Evolutionary conservation across 495 filamentous ascomycete species (phyloP), one percentile per base, ranked within the genome.

Genomic region (Penicillium lagena): DNA sequence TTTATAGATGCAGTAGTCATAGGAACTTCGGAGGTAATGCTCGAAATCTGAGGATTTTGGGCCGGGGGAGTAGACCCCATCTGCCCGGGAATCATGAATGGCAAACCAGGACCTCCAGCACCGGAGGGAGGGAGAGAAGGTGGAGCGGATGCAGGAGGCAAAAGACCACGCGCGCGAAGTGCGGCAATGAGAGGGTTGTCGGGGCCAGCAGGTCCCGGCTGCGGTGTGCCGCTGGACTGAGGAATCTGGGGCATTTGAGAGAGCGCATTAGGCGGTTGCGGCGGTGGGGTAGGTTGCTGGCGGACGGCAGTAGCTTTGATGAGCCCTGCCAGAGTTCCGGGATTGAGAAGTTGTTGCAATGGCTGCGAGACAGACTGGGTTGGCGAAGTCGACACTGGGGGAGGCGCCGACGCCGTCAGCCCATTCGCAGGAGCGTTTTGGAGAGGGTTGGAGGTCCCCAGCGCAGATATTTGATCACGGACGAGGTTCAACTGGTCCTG

Each of bases 401-500:
- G 46, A 37, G 68, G 49, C n/a, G 56, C 48, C 28, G 59, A 56
- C 22, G 52, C 29, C 33, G 47, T 36, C 15, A 62, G 54, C 29
- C 57, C 46, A 50, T 31, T 54, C 35, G 59, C 46, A 30, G 46
- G 39, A 42, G 60, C 31, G 31, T 51, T 44, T 35, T 58, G 52
- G 37, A 22, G 22, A 22, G 58, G 15, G 36, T 36, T 40, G 34
- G 57, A 37, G 10, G 58, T 45, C 13, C 76, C 74, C 53, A 95
- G 76, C 51, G 80, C 77, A 52, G 81, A 75, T 52, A 96, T 79
- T 73, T 89, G 84, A 54, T 88, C 80, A 60, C 82, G 81, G 54
- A 95, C 81, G 58, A 83, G 73, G 62, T 80, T 81, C 52, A 96
- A 73, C 68, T 94, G 82, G 52, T 89, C 81, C 58, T 80, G 83